Base-by-base conservation (phyloP, 176 grass and related monocot genomes). In the Oryza punctata region DNA sequence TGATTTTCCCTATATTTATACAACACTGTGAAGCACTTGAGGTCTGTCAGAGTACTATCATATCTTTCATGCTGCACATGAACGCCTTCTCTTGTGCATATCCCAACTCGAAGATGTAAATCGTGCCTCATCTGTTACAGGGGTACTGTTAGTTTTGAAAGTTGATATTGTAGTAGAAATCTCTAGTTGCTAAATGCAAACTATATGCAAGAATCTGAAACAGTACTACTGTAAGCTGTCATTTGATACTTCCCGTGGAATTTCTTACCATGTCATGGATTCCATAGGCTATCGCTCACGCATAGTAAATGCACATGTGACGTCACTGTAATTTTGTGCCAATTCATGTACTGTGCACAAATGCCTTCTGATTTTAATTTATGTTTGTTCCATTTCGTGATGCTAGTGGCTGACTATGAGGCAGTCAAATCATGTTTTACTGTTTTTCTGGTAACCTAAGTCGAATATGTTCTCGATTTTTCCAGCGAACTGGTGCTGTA, bases 401-500 rank as follows among this genome's bases (percentile, higher is more conserved):
- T 16, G 47, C 30, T 50, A 54, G 35, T 78, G 74, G 12, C 18
- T 63, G 8, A 83, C 18, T 12, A 3, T 65, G 28, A 78, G n/a
- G 37, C 25, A 46, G 23, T 52, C 54, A 41, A 49, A 77, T 35
- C 15, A 66, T 40, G 38, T 7, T 79, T 26, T 77, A 63, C 45
- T 74, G 54, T 52, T 65, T 26, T 77, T 61, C 45, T 74, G 54
- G 63, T 65, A 57, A 28, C 29, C 50, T 76, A 49, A 82, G 61
- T 57, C 18, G 83, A 12, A 10, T 10, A 3, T 57, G 33, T 85
- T 77, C 23, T 76, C 38, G 11, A 18, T 86, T 86, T 86, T 84
- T 83, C 10, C 76, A 94, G 90, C 79, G 77, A 90, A 88, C 21
- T 37, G 64, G 85, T 7, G 73, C 87, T 71, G 81, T 94, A 49